Evolutionary conservation across 1,284 basidiomycete genomes (phyloP).

Genomic region (Leccinum fuscescens): DNA sequence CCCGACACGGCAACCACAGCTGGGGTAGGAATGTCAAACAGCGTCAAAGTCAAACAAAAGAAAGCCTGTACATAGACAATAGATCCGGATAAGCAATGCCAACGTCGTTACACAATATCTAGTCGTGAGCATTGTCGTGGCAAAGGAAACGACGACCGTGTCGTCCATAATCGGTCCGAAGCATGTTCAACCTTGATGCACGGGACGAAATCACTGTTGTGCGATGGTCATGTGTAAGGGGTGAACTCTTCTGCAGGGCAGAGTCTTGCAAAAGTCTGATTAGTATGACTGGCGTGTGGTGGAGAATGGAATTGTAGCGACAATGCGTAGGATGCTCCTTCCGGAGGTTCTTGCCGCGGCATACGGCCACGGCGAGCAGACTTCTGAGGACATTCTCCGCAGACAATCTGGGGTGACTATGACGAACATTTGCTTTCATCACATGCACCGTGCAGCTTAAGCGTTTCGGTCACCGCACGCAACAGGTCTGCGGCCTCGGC

Average conservation of each 20-base stretch:
- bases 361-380: no score
- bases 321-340: conserved; percentile 44
- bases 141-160: conserved; percentile 71
- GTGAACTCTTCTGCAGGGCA: conserved; percentile 53
- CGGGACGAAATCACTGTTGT: conserved; percentile 47
- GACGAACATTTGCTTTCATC: conserved; percentile 34
- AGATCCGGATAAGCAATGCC: conserved; percentile 69
- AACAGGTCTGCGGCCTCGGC: conserved; percentile 67
- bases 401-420: no score
- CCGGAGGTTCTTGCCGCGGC: conserved; percentile 41
- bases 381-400: no score
- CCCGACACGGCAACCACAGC: conserved; percentile 80
- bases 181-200: conserved; percentile 34
- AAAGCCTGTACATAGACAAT: conserved; percentile 60
- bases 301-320: conserved; percentile 72
- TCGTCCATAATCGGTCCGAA: conserved; percentile 58
- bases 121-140: conserved; percentile 73
- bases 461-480: conserved; percentile 62
- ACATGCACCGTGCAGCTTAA: conserved; percentile 61
- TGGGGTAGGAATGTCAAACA: conserved; percentile 31
- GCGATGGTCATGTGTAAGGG: conserved; percentile 37
- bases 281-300: conserved; percentile 53
- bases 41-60: conserved; percentile 7
- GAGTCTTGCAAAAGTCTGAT: conserved; percentile 55
- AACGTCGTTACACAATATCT: conserved; percentile 80